Percentiles rank a stretch among this genome's conserved stretches.
Conservation (phyloP, 2,329 filamentous ascomycete species). For the Colletotrichum sidae region DNA sequence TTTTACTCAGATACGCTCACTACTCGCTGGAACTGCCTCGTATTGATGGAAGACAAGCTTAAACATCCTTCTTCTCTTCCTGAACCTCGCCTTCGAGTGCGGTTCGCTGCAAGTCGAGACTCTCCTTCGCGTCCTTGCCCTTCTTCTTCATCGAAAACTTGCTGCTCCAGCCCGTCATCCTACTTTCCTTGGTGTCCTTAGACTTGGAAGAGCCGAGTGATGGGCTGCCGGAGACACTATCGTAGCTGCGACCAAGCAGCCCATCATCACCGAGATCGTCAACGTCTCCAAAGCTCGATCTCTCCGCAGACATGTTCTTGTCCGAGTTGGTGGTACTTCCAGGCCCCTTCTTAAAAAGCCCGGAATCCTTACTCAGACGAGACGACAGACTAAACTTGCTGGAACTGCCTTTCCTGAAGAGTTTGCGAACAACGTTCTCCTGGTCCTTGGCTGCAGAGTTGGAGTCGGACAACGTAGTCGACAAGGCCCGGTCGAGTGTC, state of each 20-base stretch:
- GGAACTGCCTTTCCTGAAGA: conserved; percentile 74
- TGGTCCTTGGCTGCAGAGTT: conserved; percentile 59
- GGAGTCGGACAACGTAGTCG: conserved; percentile 68
- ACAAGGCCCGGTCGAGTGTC: conserved; percentile 64
- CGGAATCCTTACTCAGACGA: conserved; percentile 64
- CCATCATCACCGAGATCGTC: conserved; percentile 64
- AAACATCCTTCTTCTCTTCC: conserved; percentile 36
- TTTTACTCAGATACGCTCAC: conserved; percentile 13
- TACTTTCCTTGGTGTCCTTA: conserved; percentile 58
- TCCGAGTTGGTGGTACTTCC: conserved; percentile 69
- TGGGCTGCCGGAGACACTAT: conserved; percentile 68
- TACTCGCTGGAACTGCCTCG: conserved; percentile 9
- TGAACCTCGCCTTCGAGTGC: conserved; percentile 27
- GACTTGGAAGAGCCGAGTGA: conserved; percentile 64
- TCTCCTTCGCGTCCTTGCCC: conserved; percentile 66
- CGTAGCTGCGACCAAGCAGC: conserved; percentile 62
- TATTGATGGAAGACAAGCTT: conserved; percentile 7
- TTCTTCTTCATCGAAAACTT: conserved; percentile 72
- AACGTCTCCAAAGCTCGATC: conserved; percentile 68
- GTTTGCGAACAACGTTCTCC: conserved; percentile 69
- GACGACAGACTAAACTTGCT: conserved; percentile 74
- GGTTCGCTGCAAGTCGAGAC: conserved; percentile 60
- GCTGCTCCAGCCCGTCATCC: conserved; percentile 60
- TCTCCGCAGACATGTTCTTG: conserved; percentile 65
- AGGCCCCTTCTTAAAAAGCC: conserved; percentile 69